A percentile compares a stretch with the other conserved stretches of the same genome.
Evolutionary conservation across 805 yeast species (phyloP).

Genomic region (Cyberlindnera maclurae): DNA sequence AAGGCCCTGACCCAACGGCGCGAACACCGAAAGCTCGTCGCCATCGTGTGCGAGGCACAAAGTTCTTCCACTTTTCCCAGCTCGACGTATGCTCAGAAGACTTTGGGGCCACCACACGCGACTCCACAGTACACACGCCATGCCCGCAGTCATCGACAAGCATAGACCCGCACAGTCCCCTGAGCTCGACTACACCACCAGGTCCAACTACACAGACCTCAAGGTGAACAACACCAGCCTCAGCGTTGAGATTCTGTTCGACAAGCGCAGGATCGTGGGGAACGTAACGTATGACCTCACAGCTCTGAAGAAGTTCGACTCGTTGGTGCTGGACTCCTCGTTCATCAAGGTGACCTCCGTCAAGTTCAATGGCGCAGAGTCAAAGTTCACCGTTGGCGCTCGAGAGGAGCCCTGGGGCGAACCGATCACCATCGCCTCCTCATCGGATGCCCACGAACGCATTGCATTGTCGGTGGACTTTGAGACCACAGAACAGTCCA

Average conservation of each 20-base stretch:
- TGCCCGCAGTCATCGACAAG: conserved; percentile 17
- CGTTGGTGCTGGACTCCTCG: conserved; percentile 64
- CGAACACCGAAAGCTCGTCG: too few relatives aligned
- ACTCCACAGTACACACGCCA: too few relatives aligned
- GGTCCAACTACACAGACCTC: conserved; percentile 61
- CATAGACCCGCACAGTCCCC: conserved; percentile 32
- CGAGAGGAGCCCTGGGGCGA: conserved; percentile 55
- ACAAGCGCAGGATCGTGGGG: conserved; percentile 45
- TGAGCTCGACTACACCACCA: conserved; percentile 69
- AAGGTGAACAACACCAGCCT: conserved; percentile 44
- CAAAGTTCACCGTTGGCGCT: conserved; percentile 29
- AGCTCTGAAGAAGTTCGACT: conserved; percentile 22
- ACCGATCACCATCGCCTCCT: conserved; percentile 30
- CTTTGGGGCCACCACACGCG: too few relatives aligned
- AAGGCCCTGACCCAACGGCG: too few relatives aligned
- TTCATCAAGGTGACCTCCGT: conserved; percentile 42
- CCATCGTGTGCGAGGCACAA: too few relatives aligned
- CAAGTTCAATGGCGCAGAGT: conserved; percentile 32
- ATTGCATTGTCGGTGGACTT: conserved; percentile 40
- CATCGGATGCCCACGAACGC: conserved; percentile 3
- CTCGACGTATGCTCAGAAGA: too few relatives aligned
- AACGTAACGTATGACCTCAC: conserved; percentile 41
- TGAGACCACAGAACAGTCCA: conserved; percentile 65
- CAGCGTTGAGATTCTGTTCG: conserved; percentile 49
- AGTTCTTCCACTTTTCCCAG: too few relatives aligned